Evolutionary conservation across 1,139 yeast genomes (phyloP), one percentile per base, ranked within the genome.

Genomic region (Hemisphaericaspora xylanilytica): DNA sequence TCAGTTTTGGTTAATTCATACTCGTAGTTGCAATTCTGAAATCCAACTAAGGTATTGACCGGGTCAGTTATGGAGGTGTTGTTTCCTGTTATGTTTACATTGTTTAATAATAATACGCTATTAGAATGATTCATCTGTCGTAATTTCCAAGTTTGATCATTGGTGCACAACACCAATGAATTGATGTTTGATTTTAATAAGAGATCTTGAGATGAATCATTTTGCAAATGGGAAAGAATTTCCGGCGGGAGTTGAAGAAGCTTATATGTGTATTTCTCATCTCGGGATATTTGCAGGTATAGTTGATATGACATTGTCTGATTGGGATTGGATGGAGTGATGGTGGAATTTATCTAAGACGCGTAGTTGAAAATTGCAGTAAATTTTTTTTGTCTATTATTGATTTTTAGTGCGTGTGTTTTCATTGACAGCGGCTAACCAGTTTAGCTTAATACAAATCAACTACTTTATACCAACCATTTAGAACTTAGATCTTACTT

Each of bases 61-160:
- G 38, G 32, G 18, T 40, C 38, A 4, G 40, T 29, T 6, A 44
- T 33, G 3, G 33, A 28, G 13, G 45, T 47, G 13, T 39, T 43
- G 8, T 39, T 37, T 14, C 36, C 33, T 37, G 55, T 57, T 26
- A 51, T 39, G n/a, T 50, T 48, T 51, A 55, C 45, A 36, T 66
- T 61, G 25, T 68, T 63, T 57, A 80, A 60, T 25, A 89, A 50
- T 49, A 88, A 58, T 10, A 85, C 81, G 1, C 94, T 76, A 57
- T 90, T 89, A 8, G 96, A 85, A 58, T 90, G 97, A 56, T 87
- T 86, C 70, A 86, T 82, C 51, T 85, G 90, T 35, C 90, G 72
- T 15, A 89, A 55, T 39, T 69, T 69, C 75, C 79, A 88, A 0
- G 95, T 84, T 39, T 68, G 59, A 29, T 63, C 49, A 7, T 62